Conservation (phyloP, 208 protist species). For the Balamuthia mandrillaris region DNA sequence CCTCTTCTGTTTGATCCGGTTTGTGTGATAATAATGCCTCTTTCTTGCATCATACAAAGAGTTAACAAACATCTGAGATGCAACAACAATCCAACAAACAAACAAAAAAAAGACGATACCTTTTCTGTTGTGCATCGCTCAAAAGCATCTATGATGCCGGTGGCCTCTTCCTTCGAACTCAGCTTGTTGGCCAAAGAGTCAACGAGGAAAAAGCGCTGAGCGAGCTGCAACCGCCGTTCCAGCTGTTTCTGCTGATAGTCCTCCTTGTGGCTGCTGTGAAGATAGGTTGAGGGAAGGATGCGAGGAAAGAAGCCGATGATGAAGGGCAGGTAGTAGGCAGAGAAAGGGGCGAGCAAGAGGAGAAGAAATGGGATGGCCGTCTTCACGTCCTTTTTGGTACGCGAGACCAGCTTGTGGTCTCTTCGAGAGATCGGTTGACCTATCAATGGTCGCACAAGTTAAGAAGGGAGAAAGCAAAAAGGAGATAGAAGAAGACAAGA, state of each 20-base stretch:
- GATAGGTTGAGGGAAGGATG: not conserved
- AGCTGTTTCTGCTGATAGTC: not conserved
- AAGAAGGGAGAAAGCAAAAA: no score
- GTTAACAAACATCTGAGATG: not conserved
- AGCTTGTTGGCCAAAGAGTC: not conserved
- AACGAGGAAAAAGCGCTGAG: not conserved
- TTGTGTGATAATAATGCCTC: no score
- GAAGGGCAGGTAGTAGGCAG: not conserved
- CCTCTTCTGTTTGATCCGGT: no score
- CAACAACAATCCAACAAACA: not conserved
- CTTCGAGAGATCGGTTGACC: not conserved
- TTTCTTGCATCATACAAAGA: no score
- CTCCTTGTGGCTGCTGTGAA: not conserved
- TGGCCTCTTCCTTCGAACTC: not conserved
- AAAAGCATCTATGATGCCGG: not conserved
- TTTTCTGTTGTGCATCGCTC: not conserved
- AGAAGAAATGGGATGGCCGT: not conserved
- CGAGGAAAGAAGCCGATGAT: not conserved
- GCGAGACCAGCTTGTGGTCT: not conserved
- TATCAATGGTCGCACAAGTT: not conserved
- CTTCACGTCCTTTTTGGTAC: not conserved
- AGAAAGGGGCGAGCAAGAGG: not conserved
- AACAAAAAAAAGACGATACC: not conserved
- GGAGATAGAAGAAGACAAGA: no score
- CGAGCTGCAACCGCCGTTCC: not conserved